These are phyloP conservation scores for Rhizopogon salebrosus DNA, from an alignment of 768 basidiomycete species.

Conservation along the genomic window DNA sequence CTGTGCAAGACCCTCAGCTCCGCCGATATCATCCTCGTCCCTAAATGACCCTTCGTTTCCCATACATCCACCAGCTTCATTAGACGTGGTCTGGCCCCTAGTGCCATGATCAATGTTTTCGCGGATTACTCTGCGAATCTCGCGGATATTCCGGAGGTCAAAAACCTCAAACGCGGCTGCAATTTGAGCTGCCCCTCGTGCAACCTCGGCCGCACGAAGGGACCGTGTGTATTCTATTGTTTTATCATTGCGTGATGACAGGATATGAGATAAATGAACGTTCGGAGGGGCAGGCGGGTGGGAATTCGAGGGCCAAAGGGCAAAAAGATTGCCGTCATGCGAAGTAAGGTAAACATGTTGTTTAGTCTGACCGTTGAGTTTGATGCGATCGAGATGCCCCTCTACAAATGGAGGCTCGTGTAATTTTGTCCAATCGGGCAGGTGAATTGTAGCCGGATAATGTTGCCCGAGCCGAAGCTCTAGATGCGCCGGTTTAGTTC, in stretches of 20 bases:
- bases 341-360: slow-evolving; percentile 65
- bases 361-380: slow-evolving; percentile 49
- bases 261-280: slow-evolving; percentile 26
- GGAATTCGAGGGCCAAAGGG: slow-evolving; percentile 43
- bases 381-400: slow-evolving; percentile 77
- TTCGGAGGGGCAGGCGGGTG: slow-evolving; percentile 72
- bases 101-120: slow-evolving; percentile 20
- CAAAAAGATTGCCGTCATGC: slow-evolving; percentile 72
- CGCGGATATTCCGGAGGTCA: slow-evolving; percentile 66
- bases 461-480: slow-evolving; percentile 79
- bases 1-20: slow-evolving; percentile 45
- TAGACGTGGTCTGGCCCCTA: background rate
- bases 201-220: slow-evolving; percentile 48
- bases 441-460: slow-evolving; percentile 40
- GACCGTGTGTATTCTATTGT: slow-evolving; percentile 23
- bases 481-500: slow-evolving; percentile 42
- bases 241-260: slow-evolving; percentile 22
- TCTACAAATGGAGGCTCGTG: slow-evolving; percentile 80
- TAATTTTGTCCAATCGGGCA: slow-evolving; percentile 38
- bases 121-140: slow-evolving; percentile 58
- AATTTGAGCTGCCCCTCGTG: slow-evolving; percentile 61
- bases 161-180: slow-evolving; percentile 59
- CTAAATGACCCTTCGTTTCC: slow-evolving; percentile 4
- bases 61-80: background rate
- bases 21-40: slow-evolving; percentile 66